phyloP scores from a whole-genome alignment of 176 grass and related monocot species.

The Avena eriantha region DNA sequence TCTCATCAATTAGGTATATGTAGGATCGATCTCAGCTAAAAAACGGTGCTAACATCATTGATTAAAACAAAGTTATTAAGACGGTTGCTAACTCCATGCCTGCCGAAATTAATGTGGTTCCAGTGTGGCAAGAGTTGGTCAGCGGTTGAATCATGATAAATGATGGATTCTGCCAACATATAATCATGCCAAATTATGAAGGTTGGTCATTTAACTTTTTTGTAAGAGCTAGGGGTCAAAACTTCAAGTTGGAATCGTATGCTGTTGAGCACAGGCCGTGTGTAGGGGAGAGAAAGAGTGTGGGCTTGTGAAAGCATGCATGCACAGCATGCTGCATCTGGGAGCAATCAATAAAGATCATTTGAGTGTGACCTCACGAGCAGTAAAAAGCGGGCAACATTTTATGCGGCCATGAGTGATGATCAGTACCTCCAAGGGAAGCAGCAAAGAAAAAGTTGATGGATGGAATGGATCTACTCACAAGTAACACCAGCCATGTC shows the following conservation, averaged over 20 bases:
- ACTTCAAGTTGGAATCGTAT: constrained; percentile 47
- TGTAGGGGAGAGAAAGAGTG: not conserved
- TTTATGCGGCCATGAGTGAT: constrained; percentile 54
- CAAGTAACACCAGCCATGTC: not conserved
- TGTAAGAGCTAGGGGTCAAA: constrained; percentile 33
- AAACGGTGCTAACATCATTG: constrained; percentile 28
- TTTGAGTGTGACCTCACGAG: constrained; percentile 61
- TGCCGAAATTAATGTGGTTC: constrained; percentile 31
- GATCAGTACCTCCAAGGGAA: constrained; percentile 30
- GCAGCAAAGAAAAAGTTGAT: constrained; percentile 15
- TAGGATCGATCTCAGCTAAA: constrained; percentile 39
- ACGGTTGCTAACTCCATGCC: constrained; percentile 24
- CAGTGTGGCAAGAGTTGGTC: constrained; percentile 43
- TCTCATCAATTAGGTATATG: not conserved
- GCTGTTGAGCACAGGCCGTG: constrained; percentile 39
- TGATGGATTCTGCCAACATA: constrained; percentile 49
- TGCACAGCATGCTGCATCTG: constrained; percentile 44
- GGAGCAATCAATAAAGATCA: constrained; percentile 63
- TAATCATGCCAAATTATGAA: constrained; percentile 58
- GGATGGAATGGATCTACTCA: constrained; percentile 10
- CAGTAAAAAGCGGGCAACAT: constrained; percentile 59
- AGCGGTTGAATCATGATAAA: constrained; percentile 58
- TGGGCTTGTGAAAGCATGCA: constrained; percentile 51
- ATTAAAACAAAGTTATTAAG: constrained; percentile 44
- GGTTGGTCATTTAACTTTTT: constrained; percentile 47